Percentiles rank a stretch among this genome's conserved stretches.
These are phyloP conservation scores for Corymbia citriodora DNA, from an alignment of 441 rosid species.

Conservation along the genomic window DNA sequence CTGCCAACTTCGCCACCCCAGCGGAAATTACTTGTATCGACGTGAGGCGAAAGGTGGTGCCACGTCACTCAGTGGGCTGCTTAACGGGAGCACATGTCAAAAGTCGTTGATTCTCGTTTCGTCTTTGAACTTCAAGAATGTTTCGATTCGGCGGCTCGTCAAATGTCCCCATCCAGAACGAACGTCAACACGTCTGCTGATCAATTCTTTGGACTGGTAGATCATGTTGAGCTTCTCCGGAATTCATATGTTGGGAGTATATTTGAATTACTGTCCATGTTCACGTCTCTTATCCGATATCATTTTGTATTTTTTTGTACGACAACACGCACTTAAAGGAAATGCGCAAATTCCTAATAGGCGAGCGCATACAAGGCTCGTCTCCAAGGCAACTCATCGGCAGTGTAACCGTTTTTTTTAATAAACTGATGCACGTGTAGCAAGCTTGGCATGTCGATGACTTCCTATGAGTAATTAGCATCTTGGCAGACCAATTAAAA, in stretches of 20 bases:
- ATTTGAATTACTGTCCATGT: not conserved
- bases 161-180: not conserved
- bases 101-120: not conserved
- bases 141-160: not conserved
- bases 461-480: not conserved
- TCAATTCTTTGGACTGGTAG: not conserved
- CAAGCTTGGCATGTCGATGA: not conserved
- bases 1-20: not conserved
- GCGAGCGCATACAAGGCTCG: not conserved
- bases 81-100: not conserved
- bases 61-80: not conserved
- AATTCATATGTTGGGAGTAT: not conserved
- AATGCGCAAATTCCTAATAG: not conserved
- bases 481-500: not conserved
- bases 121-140: not conserved
- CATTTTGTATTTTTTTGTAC: not conserved
- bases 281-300: not conserved
- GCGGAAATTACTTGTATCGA: not conserved
- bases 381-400: not conserved
- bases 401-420: not conserved
- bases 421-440: not conserved
- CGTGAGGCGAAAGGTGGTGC: not conserved
- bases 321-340: not conserved
- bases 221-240: not conserved
- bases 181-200: not conserved